phyloP scores from a whole-genome alignment of 345 rosid genomes.

The Physaria fendleri region DNA sequence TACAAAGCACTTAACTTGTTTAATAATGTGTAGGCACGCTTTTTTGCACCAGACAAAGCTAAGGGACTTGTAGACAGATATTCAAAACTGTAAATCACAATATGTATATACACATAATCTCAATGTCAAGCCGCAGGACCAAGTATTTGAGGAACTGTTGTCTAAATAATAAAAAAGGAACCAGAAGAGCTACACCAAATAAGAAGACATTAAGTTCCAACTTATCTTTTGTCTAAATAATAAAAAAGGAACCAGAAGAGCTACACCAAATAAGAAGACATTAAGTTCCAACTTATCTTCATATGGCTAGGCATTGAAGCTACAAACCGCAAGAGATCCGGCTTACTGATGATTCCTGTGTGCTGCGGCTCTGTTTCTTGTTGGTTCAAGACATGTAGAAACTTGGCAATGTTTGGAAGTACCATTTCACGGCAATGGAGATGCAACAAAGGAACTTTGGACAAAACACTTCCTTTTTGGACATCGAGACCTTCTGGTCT shows the following conservation, averaged over 20 bases:
- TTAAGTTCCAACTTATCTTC: slow-evolving; percentile 92
- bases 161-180: neutral
- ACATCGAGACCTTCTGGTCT: slow-evolving; percentile 77
- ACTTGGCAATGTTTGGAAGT: slow-evolving; percentile 78
- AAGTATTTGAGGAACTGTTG: neutral
- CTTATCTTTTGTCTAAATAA: too few species aligned
- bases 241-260: slow-evolving; percentile 2
- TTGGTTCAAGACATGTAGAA: slow-evolving; percentile 35
- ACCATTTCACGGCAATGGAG: slow-evolving; percentile 82
- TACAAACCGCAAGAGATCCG: slow-evolving; percentile 66
- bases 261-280: slow-evolving; percentile 82
- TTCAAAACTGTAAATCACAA: slow-evolving; percentile 44
- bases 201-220: slow-evolving; percentile 94
- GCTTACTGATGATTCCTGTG: slow-evolving; percentile 31
- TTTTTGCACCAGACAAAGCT: slow-evolving; percentile 84
- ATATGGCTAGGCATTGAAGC: slow-evolving; percentile 81
- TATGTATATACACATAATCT: slow-evolving; percentile 2
- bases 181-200: slow-evolving; percentile 43
- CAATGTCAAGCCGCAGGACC: neutral
- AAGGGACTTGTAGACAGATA: slow-evolving; percentile 83
- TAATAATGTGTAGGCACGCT: slow-evolving; percentile 75
- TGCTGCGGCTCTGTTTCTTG: slow-evolving; percentile 13
- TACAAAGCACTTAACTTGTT: neutral
- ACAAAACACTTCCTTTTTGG: slow-evolving; percentile 89
- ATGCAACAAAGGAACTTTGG: slow-evolving; percentile 84